These are phyloP conservation scores for Phellinidium pouzarii DNA, from an alignment of 1,284 basidiomycete genomes.

Conservation along the genomic window DNA sequence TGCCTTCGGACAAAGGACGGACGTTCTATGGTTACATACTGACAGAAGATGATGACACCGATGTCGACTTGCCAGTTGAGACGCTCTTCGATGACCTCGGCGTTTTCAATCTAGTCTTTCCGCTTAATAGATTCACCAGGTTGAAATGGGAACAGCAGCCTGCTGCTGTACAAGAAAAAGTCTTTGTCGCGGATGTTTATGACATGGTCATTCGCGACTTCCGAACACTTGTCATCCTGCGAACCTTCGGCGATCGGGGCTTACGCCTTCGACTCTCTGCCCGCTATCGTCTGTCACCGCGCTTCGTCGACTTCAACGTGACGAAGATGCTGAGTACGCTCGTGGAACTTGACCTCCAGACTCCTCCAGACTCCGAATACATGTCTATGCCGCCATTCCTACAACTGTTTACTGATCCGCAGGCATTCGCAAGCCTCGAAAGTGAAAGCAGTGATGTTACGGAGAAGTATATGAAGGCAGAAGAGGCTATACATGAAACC, in stretches of 20 bases:
- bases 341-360: constrained; percentile 37
- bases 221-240: constrained; percentile 31
- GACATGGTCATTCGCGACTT: constrained; percentile 31
- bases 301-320: constrained; percentile 45
- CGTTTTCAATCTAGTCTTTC: constrained; percentile 38
- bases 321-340: constrained; percentile 38
- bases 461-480: constrained; percentile 28
- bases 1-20: constrained; percentile 33
- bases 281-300: constrained; percentile 39
- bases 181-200: constrained; percentile 36
- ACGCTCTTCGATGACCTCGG: constrained; percentile 40
- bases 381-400: constrained; percentile 30
- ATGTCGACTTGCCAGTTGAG: constrained; percentile 35
- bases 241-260: constrained; percentile 33
- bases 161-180: constrained; percentile 29
- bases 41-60: constrained; percentile 28
- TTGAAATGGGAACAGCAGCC: constrained; percentile 34
- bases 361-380: constrained; percentile 20
- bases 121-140: constrained; percentile 33
- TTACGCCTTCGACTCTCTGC: constrained; percentile 26
- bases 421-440: constrained; percentile 28
- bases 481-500: constrained; percentile 31
- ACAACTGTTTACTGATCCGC: constrained; percentile 37
- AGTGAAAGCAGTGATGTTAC: constrained; percentile 18
- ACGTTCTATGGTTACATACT: constrained; percentile 37